Percentiles rank a stretch among this genome's conserved stretches.
phyloP scores from a whole-genome alignment of 2,329 filamentous ascomycete species.

The Penicillium sumatraense region DNA sequence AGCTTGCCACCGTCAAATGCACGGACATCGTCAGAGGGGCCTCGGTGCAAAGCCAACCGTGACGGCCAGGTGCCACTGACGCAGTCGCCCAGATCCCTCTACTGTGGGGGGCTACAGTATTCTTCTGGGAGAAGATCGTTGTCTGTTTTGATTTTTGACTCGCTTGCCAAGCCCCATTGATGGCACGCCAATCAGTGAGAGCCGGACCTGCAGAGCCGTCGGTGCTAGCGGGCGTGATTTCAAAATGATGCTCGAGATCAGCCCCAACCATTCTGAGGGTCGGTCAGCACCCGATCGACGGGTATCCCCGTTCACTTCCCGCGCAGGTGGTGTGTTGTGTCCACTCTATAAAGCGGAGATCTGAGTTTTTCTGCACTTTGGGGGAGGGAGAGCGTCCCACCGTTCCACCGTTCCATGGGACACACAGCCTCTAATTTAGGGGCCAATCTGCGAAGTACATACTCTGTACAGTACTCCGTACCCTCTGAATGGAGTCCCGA shows the following conservation, averaged over 20 bases:
- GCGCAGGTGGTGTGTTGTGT: not conserved
- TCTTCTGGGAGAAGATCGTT: conserved; percentile 11
- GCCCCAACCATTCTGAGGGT: conserved; percentile 3
- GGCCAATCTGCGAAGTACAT: not conserved
- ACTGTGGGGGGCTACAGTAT: conserved; percentile 23
- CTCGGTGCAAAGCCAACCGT: conserved; percentile 1
- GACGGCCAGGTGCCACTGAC: conserved; percentile 14
- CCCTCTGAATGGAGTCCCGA: too few relatives aligned
- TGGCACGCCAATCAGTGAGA: not conserved
- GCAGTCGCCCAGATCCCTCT: conserved; percentile 9
- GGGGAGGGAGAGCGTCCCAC: not conserved
- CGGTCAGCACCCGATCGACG: conserved; percentile 18
- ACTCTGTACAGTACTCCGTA: too few relatives aligned
- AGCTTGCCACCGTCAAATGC: conserved; percentile 8
- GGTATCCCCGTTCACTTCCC: conserved; percentile 1
- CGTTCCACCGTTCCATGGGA: conserved; percentile 9
- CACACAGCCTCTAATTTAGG: conserved; percentile 4
- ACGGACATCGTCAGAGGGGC: conserved; percentile 7
- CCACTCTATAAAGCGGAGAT: conserved; percentile 20
- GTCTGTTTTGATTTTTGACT: not conserved
- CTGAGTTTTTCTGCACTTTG: conserved; percentile 12
- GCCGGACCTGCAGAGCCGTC: not conserved
- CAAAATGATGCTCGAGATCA: not conserved
- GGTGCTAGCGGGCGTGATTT: not conserved
- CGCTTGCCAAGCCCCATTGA: conserved; percentile 12